Base-by-base conservation (phyloP, 208 protist genomes). In the Acanthamoeba royreba region DNA sequence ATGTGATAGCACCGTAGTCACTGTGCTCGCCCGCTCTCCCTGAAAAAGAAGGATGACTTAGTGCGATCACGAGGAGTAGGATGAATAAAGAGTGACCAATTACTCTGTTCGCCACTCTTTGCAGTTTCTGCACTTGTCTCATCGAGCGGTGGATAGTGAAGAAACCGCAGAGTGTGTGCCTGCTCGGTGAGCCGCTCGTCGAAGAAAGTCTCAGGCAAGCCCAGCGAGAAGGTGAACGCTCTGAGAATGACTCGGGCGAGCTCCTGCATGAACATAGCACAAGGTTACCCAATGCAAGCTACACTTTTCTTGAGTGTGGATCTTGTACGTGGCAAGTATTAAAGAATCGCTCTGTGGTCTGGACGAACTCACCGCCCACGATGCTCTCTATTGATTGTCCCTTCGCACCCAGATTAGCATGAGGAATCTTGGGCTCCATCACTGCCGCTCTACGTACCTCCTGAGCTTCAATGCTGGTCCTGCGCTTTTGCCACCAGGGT, bases 1-100 rank as follows among this genome's bases (percentile, higher is more conserved):
- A 31, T 33, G 81, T 88, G 25, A 88, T 88, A 25, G 47, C 45
- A 8, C 81, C 81, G 22, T 88, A 88, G 81, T 88, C 81, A 38
- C 49, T 63, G 49, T 88, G 81, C 49, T 88, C 81, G 8, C 81
- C 81, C 22, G 81, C 81, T 31, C 81, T 25, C 9, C 31, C 81
- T 88, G 47, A 11, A 0, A 4, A 2, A 4, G 19, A 46, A 33
- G 69, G 19, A 28, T 40, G 33, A 61, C 19, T 52, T 22, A 83
- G 72, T 19, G 9, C 19, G 40, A 52, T 9, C 7, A 22, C 45
- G 66, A 77, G 66, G 35, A 17, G 35, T 19, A 42, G 33, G 13
- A 2, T 0, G 35, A 33, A n/a, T 19, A 33, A 5, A 17, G n/a
- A 42, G 25, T 25, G 46, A 11, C 15, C 7, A 31, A n/a, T 3